Conservation (phyloP, 2,329 filamentous ascomycete species). For the Phialocephala sp. region DNA sequence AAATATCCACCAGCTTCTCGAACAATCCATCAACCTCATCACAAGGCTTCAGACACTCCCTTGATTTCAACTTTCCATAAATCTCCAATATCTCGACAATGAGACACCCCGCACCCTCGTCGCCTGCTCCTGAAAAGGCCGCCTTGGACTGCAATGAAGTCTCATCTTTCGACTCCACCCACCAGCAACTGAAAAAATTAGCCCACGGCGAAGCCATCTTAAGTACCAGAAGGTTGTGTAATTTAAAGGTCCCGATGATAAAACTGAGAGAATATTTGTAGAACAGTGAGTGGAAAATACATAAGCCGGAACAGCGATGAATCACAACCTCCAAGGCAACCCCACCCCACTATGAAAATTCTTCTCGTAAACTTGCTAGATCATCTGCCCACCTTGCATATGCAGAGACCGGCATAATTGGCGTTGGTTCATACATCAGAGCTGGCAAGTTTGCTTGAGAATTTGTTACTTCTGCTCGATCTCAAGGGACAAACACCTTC, state of each 20-base stretch:
- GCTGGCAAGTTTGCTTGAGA: not conserved
- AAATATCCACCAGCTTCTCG: slow-evolving; percentile 46
- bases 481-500: not conserved
- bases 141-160: not conserved
- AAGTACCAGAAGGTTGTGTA: not conserved
- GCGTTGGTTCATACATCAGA: not conserved
- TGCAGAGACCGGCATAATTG: not conserved
- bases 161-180: not conserved
- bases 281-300: not conserved
- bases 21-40: slow-evolving; percentile 45
- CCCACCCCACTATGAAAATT: slow-evolving; percentile 1
- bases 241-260: not conserved
- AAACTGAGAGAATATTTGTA: not conserved
- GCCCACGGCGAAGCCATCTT: not conserved
- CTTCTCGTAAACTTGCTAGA: not conserved
- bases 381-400: slow-evolving; percentile 6
- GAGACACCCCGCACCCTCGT: not conserved
- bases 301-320: not conserved
- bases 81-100: not conserved
- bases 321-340: not conserved
- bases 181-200: not conserved
- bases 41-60: slow-evolving; percentile 41
- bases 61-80: not conserved
- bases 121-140: not conserved
- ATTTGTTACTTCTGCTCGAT: not conserved